Percentiles rank a stretch among this genome's conserved stretches.
phyloP scores from a whole-genome alignment of 768 basidiomycete genomes.

The Phanerodontia chrysosporium region DNA sequence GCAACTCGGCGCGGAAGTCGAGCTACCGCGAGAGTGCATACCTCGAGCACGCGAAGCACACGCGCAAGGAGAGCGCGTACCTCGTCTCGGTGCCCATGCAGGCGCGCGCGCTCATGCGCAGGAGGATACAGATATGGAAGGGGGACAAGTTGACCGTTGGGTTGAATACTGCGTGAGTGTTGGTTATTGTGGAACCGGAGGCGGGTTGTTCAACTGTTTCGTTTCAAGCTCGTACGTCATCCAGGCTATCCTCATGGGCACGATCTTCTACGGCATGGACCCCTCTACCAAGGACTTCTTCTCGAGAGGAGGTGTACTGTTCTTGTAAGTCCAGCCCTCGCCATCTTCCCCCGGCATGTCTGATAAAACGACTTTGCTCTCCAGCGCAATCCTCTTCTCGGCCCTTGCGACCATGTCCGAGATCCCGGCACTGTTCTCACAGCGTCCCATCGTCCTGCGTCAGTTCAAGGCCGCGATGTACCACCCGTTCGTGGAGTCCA shows the following conservation, averaged over 20 bases:
- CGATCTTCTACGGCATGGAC: constrained; percentile 56
- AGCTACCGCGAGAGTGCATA: constrained; percentile 45
- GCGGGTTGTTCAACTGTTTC: constrained; percentile 30
- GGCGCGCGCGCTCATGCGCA: constrained; percentile 29
- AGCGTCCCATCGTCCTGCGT: constrained; percentile 55
- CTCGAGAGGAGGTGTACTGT: constrained; percentile 74
- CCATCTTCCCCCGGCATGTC: neutral
- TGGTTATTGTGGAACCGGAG: constrained; percentile 25
- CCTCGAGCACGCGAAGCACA: constrained; percentile 47
- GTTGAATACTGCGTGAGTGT: constrained; percentile 1
- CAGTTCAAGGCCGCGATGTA: constrained; percentile 62
- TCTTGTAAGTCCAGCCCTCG: constrained; percentile 47
- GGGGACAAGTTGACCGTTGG: constrained; percentile 19
- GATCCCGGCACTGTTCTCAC: constrained; percentile 51
- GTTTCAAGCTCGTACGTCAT: constrained; percentile 48
- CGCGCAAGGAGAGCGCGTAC: constrained; percentile 35
- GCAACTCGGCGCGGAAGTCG: constrained; percentile 36
- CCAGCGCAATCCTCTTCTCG: constrained; percentile 53
- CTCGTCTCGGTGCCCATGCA: constrained; percentile 34
- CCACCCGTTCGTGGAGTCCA: constrained; percentile 49
- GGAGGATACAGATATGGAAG: constrained; percentile 32
- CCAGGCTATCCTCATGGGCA: constrained; percentile 54
- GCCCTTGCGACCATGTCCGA: constrained; percentile 61
- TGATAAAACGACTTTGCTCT: neutral
- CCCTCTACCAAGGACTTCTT: constrained; percentile 59